These are phyloP conservation scores for Penicillium manginii DNA, from an alignment of 495 filamentous ascomycete species.

Conservation along the genomic window DNA sequence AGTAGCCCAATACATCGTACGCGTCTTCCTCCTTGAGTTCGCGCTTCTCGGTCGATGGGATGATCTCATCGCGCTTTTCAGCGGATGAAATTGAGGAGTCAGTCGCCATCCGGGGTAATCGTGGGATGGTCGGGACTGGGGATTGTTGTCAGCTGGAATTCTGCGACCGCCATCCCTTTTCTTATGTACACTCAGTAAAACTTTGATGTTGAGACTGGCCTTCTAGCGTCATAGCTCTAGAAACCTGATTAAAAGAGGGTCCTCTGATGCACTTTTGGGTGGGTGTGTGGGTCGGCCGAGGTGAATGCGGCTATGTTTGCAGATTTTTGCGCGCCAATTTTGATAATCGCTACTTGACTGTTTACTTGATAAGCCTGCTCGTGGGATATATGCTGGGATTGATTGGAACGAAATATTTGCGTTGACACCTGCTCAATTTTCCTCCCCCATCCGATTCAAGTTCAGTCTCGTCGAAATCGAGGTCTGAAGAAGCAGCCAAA, in stretches of 20 bases:
- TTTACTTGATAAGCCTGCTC: too few relatives aligned
- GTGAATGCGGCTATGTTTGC: background rate
- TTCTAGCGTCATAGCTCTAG: background rate
- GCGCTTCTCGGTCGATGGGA: constrained; percentile 48
- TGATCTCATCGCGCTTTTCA: background rate
- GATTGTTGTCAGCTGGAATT: background rate
- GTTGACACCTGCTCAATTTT: background rate
- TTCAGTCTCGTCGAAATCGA: background rate
- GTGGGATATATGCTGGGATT: too few relatives aligned
- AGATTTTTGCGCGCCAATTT: background rate
- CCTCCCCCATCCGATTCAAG: background rate
- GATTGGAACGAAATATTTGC: background rate
- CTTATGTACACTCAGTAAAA: constrained; percentile 1
- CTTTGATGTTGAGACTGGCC: background rate
- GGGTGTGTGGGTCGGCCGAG: background rate
- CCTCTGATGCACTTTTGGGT: background rate
- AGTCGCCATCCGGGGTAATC: constrained; percentile 2
- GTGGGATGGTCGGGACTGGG: background rate
- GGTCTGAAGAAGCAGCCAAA: background rate
- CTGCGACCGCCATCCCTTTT: background rate
- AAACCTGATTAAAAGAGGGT: constrained; percentile 4
- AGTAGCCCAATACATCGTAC: constrained; percentile 66
- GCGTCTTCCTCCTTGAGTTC: constrained; percentile 67
- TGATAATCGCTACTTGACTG: background rate
- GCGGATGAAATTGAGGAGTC: constrained; percentile 4